phyloP scores from a whole-genome alignment of 352 stramenopile species.

The Globisporangium lucens region DNA sequence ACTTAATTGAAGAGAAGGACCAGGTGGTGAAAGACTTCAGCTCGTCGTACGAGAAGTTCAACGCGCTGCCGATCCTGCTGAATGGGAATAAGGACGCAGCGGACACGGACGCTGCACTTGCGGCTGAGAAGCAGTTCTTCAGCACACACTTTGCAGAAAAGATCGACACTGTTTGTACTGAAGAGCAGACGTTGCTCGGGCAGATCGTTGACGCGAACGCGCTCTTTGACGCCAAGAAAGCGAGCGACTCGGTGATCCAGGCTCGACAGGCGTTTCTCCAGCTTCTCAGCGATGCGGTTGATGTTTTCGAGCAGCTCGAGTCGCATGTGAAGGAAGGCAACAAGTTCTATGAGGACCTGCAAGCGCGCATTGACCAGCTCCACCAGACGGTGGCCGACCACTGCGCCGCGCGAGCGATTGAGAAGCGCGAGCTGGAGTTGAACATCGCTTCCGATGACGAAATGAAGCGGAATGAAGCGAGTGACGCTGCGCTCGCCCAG shows the following conservation, averaged over 20 bases:
- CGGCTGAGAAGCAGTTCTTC: conserved; percentile 59
- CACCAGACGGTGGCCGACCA: conserved; percentile 75
- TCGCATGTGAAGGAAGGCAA: conserved; percentile 69
- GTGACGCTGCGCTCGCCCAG: conserved; percentile 52
- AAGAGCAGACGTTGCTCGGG: conserved; percentile 41
- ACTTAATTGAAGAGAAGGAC: conserved; percentile 59
- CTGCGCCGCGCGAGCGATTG: conserved; percentile 59
- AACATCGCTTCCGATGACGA: conserved; percentile 56
- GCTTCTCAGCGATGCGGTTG: conserved; percentile 58
- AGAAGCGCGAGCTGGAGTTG: conserved; percentile 72
- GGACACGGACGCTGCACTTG: conserved; percentile 33
- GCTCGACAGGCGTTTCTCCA: conserved; percentile 61
- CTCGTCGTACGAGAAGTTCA: conserved; percentile 56
- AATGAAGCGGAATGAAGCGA: conserved; percentile 42
- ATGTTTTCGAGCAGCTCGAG: conserved; percentile 74
- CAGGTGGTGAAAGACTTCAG: conserved; percentile 52
- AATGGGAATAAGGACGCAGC: conserved; percentile 24
- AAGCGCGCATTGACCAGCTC: conserved; percentile 50
- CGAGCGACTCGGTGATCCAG: conserved; percentile 48
- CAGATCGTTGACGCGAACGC: conserved; percentile 45
- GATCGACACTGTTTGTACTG: conserved; percentile 43
- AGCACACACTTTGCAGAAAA: conserved; percentile 57
- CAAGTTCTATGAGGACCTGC: conserved; percentile 65
- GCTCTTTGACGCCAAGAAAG: conserved; percentile 57
- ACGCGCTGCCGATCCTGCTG: conserved; percentile 47